phyloP scores from a whole-genome alignment of 805 yeast species.

The Saccharomycopsis vini region DNA sequence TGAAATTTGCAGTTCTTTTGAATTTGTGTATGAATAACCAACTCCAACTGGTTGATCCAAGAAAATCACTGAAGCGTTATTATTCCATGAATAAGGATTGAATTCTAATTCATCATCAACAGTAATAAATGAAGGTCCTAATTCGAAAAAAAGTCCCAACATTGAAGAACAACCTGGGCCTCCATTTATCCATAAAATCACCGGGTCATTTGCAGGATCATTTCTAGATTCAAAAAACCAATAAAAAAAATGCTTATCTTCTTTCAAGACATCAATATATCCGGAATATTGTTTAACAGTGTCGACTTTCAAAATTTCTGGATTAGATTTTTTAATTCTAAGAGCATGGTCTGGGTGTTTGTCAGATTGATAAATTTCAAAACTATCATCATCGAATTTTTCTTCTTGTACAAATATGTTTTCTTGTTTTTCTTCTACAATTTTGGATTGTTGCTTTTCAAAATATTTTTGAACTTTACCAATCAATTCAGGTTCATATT shows the following conservation, averaged over 20 bases:
- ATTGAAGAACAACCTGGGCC: conserved; percentile 95
- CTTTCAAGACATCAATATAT: conserved; percentile 71
- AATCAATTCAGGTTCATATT: neutral
- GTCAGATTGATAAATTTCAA: neutral
- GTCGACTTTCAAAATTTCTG: conserved; percentile 69
- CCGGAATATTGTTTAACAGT: conserved; percentile 77
- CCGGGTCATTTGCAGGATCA: conserved; percentile 79
- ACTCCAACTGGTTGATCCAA: conserved; percentile 92
- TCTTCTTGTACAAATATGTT: neutral
- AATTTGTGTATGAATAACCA: conserved; percentile 65
- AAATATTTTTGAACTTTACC: neutral
- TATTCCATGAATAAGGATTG: conserved; percentile 88
- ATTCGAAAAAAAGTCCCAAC: conserved; percentile 83
- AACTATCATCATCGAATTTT: neutral
- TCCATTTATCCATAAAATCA: conserved; percentile 83
- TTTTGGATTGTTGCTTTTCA: neutral
- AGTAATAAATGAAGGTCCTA: conserved; percentile 78
- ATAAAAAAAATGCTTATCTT: conserved; percentile 86
- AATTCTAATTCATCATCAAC: conserved; percentile 54
- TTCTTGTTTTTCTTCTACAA: neutral
- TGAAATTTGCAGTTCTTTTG: conserved; percentile 49
- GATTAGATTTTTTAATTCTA: conserved; percentile 52
- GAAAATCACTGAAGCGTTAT: conserved; percentile 81
- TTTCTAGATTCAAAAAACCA: conserved; percentile 91
- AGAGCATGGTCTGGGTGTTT: conserved; percentile 36